A percentile compares a stretch with the other conserved stretches of the same genome.
These are phyloP conservation scores for Orbilia brochopaga DNA, from an alignment of 2,329 filamentous ascomycete species.

Conservation along the genomic window DNA sequence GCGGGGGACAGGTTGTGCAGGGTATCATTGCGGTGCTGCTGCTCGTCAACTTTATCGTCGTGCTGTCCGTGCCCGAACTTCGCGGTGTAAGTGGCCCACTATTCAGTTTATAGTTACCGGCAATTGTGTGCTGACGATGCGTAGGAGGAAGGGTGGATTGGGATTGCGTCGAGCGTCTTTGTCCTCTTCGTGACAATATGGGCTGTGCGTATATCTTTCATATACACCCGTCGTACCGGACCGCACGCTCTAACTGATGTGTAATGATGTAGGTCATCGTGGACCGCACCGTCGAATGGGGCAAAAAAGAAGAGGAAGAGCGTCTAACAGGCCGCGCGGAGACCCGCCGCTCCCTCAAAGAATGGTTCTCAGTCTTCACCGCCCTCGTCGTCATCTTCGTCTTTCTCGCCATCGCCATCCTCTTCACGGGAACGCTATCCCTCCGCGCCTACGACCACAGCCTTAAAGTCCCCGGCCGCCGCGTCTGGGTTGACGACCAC, in stretches of 20 bases:
- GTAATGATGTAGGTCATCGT: constrained; percentile 63
- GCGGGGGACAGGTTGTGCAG: constrained; percentile 75
- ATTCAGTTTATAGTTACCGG: too few relatives aligned
- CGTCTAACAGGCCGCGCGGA: constrained; percentile 87
- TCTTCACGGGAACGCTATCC: constrained; percentile 75
- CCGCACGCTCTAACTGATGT: too few relatives aligned
- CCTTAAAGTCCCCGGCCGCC: constrained; percentile 73
- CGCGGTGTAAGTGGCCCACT: constrained; percentile 61
- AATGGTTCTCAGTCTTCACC: constrained; percentile 81
- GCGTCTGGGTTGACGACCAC: constrained; percentile 79
- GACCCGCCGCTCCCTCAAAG: constrained; percentile 76
- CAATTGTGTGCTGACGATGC: too few relatives aligned
- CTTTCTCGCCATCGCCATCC: constrained; percentile 71
- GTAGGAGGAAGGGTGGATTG: constrained; percentile 68
- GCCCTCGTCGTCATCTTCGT: constrained; percentile 74
- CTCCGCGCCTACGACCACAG: constrained; percentile 80
- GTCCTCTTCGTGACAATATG: constrained; percentile 76
- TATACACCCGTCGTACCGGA: too few relatives aligned
- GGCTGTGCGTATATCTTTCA: constrained; percentile 45
- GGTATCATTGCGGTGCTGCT: constrained; percentile 71
- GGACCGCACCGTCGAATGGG: constrained; percentile 85
- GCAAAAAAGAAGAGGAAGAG: constrained; percentile 90
- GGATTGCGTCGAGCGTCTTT: constrained; percentile 85
- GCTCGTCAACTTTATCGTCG: constrained; percentile 77
- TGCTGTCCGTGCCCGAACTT: constrained; percentile 74